Evolutionary conservation across 331 rosid genomes (phyloP).

Genomic region (Telfairia occidentalis): DNA sequence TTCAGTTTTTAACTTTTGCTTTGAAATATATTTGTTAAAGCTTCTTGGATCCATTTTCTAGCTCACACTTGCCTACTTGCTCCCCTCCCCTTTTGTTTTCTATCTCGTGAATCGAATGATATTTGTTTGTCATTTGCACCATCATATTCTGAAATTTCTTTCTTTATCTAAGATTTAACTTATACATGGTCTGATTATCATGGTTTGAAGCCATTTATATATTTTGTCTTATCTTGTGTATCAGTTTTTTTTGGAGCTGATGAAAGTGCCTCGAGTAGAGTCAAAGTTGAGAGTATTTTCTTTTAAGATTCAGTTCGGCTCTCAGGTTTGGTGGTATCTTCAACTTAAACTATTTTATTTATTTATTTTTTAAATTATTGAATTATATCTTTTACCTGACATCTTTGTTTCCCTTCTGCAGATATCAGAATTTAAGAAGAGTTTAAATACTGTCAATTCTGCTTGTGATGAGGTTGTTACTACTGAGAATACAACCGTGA

Average conservation of each 20-base stretch:
- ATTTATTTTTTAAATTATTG: slow-evolving; percentile 16
- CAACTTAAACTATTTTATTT: slow-evolving; percentile 6
- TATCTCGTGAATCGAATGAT: background rate
- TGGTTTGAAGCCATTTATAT: slow-evolving; percentile 4
- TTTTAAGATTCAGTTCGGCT: slow-evolving; percentile 82
- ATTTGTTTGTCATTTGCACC: background rate
- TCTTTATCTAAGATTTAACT: background rate
- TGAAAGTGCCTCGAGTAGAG: slow-evolving; percentile 99
- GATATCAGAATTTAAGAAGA: slow-evolving; percentile 76
- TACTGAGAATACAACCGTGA: slow-evolving; percentile 13
- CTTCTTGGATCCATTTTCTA: background rate
- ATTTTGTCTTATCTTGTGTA: slow-evolving; percentile 20
- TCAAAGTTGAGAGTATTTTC: slow-evolving; percentile 92
- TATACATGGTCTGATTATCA: background rate
- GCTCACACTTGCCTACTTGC: background rate
- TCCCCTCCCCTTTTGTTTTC: background rate
- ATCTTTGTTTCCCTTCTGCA: slow-evolving; percentile 26
- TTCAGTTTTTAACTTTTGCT: background rate
- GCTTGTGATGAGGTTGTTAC: slow-evolving; percentile 83
- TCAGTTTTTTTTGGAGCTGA: slow-evolving; percentile 86
- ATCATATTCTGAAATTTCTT: background rate
- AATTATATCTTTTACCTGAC: slow-evolving; percentile 14
- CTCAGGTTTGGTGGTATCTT: slow-evolving; percentile 68
- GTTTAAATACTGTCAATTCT: slow-evolving; percentile 70
- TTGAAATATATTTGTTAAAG: background rate